Percentiles rank a stretch among this genome's conserved stretches.
phyloP scores from a whole-genome alignment of 805 yeast species.

The Candida coleopterorum region DNA sequence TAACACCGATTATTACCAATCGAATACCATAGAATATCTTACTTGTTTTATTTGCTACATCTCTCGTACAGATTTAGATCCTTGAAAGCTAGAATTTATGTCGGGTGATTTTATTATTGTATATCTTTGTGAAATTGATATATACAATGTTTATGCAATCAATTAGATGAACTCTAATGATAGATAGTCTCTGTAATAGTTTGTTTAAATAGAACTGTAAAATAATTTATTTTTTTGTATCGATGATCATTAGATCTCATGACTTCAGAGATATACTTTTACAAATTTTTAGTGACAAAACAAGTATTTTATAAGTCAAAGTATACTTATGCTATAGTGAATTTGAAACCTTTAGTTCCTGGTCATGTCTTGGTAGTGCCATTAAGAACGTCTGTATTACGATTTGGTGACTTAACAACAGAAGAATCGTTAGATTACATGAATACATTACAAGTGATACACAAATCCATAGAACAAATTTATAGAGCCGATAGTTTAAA shows the following conservation, averaged over 20 bases:
- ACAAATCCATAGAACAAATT: constrained; percentile 57
- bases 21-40: too few relatives aligned
- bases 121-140: too few relatives aligned
- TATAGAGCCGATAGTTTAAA: constrained; percentile 83
- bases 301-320: constrained; percentile 59
- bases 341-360: constrained; percentile 85
- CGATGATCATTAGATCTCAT: not conserved
- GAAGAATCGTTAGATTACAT: constrained; percentile 80
- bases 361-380: constrained; percentile 94
- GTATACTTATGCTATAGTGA: constrained; percentile 79
- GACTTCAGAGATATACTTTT: constrained; percentile 29
- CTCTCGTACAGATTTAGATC: too few relatives aligned
- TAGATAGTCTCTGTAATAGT: too few relatives aligned
- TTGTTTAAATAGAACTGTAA: too few relatives aligned
- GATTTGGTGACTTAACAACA: constrained; percentile 63
- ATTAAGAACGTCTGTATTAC: constrained; percentile 50
- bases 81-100: too few relatives aligned
- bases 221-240: not conserved
- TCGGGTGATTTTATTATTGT: too few relatives aligned
- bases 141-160: too few relatives aligned
- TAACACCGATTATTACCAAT: too few relatives aligned
- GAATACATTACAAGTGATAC: constrained; percentile 64
- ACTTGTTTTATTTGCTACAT: too few relatives aligned
- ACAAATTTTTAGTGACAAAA: constrained; percentile 48
- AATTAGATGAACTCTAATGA: too few relatives aligned